Base-by-base conservation (phyloP, 2,329 filamentous ascomycete genomes). In the Colletotrichum sp. region DNA sequence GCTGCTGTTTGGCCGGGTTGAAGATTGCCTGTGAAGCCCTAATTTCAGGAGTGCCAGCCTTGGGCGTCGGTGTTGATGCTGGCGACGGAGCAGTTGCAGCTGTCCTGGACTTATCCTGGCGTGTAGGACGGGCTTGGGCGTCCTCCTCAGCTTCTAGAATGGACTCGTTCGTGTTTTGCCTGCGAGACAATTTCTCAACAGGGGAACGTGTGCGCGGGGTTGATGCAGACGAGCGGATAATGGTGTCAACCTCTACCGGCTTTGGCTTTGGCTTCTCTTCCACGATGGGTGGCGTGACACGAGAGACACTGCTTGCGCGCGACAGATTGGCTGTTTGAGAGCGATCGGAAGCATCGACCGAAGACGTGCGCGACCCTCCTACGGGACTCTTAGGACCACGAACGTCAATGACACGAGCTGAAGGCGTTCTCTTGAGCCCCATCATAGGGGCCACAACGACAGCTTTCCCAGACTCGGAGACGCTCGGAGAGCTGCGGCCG, bases 351-450 rank as follows among this genome's bases (percentile, higher is more conserved):
- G 84, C 82, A 26, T 90, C 89, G 2, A 87, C 78, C 0, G 89
- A 91, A 32, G 85, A 87, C 60, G 86, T 84, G 49, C 88, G 87
- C n/a, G 90, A 90, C 57, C 85, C 84, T 12, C 82, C 80, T 16
- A 82, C 83, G 15, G 90, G 89, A 77, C 89, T 91, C 77, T 88
- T 89, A 24, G 89, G 89, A 13, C 86, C 86, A 10, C 87, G 79
- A 7, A 92, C 90, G 44, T 92, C 90, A 30, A 92, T 89, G 44
- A 92, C 84, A n/a, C 91, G 89, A 44, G 89, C 88, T 5, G 90
- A 92, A 4, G 88, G 84, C 6, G 88, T 85, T 60, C 87, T 82
- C n/a, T 82, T 82, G 79, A 80, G 88, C 79, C 84, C 81, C 77
- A 78, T 52, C 44, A 52, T 85, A 77, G 80, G 85, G 77, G 74